These are phyloP conservation scores for Phaseolus lunatus DNA, from an alignment of 306 rosid genomes.

Conservation along the genomic window DNA sequence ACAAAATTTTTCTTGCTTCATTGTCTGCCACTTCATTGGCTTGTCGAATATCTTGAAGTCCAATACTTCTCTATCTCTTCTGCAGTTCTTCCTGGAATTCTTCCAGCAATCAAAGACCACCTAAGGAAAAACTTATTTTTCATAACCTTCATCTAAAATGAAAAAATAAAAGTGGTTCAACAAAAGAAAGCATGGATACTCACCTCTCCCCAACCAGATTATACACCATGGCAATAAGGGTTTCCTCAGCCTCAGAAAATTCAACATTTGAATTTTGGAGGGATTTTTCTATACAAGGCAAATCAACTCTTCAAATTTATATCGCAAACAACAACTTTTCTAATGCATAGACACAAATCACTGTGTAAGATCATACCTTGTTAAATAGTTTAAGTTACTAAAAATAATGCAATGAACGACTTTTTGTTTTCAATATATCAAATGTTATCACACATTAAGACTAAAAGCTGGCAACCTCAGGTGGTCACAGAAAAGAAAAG, in stretches of 20 bases:
- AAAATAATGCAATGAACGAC: not conserved
- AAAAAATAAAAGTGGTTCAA: not conserved
- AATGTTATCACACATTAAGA: not conserved
- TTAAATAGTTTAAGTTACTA: not conserved
- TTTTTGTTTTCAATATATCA: not conserved
- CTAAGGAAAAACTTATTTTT: constrained; percentile 41
- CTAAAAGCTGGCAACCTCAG: not conserved
- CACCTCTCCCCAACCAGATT: constrained; percentile 90
- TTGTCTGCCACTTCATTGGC: constrained; percentile 50
- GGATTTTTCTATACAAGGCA: constrained; percentile 50
- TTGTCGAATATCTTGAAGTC: constrained; percentile 76
- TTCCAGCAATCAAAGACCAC: constrained; percentile 96
- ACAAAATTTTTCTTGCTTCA: constrained; percentile 51
- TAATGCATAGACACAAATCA: not conserved
- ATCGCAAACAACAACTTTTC: not conserved
- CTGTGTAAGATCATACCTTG: not conserved
- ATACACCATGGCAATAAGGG: constrained; percentile 79
- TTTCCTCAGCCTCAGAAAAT: constrained; percentile 88
- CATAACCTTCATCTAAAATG: constrained; percentile 1
- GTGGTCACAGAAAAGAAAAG: not conserved
- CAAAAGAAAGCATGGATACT: constrained; percentile 7
- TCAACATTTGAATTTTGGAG: constrained; percentile 62
- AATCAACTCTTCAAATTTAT: not conserved
- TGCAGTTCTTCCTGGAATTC: constrained; percentile 97
- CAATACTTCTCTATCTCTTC: constrained; percentile 90